phyloP scores from a whole-genome alignment of 305 asterid genomes.

The Solanum aculeatissimum region DNA sequence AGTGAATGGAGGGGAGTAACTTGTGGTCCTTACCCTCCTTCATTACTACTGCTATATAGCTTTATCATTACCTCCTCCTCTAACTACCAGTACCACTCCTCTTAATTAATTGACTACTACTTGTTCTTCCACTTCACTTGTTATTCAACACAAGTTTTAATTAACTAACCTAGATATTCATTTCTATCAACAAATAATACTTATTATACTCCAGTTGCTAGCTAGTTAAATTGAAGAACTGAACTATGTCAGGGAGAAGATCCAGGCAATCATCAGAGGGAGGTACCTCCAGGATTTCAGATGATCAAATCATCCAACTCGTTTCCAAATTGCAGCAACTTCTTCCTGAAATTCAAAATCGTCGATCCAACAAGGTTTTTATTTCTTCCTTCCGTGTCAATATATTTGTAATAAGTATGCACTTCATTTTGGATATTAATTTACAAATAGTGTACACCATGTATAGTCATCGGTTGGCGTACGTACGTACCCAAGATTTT shows the following conservation, averaged over 20 bases:
- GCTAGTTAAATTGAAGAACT: not conserved
- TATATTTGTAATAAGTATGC: not conserved
- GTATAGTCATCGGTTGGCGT: not conserved
- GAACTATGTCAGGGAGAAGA: constrained; percentile 11
- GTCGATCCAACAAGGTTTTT: constrained; percentile 10
- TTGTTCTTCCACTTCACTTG: not conserved
- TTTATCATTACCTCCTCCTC: not conserved
- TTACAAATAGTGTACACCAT: not conserved
- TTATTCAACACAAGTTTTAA: not conserved
- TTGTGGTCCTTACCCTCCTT: constrained; percentile 9
- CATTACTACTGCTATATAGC: not conserved
- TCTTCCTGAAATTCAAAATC: constrained; percentile 11
- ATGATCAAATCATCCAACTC: constrained; percentile 9
- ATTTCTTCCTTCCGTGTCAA: not conserved
- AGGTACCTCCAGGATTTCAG: constrained; percentile 10
- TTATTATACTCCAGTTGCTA: not conserved
- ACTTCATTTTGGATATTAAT: not conserved
- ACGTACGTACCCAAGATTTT: not conserved
- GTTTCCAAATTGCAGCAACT: constrained; percentile 14
- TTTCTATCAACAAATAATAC: not conserved
- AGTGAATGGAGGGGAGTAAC: not conserved
- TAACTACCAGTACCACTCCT: not conserved
- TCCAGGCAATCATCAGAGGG: constrained; percentile 2
- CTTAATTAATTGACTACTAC: not conserved
- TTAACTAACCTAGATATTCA: not conserved